phyloP scores from a whole-genome alignment of 176 grass and related monocot species.

The Pontederia crassipes region DNA sequence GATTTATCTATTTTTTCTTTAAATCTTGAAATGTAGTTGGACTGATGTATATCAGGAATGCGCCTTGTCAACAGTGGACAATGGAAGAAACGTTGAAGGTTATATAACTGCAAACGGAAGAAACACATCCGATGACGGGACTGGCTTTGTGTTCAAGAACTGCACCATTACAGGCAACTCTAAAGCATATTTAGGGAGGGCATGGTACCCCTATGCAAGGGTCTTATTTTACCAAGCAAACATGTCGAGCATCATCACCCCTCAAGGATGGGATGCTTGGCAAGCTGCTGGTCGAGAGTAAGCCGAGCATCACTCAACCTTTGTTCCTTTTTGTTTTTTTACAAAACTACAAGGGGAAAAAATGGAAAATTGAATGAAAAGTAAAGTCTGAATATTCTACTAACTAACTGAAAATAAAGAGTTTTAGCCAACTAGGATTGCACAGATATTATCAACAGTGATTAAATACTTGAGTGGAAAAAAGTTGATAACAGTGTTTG shows the following conservation, averaged over 20 bases:
- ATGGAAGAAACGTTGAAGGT: background rate
- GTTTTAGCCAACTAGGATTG: too few relatives aligned
- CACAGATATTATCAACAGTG: too few relatives aligned
- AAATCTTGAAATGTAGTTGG: background rate
- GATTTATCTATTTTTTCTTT: too few relatives aligned
- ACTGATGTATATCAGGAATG: background rate
- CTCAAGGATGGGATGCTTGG: background rate
- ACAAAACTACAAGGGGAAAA: too few relatives aligned
- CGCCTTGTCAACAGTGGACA: background rate
- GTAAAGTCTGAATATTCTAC: too few relatives aligned
- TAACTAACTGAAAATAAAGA: too few relatives aligned
- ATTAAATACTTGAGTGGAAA: too few relatives aligned
- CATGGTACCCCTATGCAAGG: background rate
- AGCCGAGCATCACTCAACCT: too few relatives aligned
- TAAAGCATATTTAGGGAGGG: background rate
- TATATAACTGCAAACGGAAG: background rate
- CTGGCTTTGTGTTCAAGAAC: background rate
- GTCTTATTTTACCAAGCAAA: background rate
- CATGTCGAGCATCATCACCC: background rate
- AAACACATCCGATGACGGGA: background rate
- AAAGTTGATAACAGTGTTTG: too few relatives aligned
- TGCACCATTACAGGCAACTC: background rate
- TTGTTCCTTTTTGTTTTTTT: too few relatives aligned
- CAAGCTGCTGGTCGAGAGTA: background rate
- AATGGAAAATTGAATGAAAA: too few relatives aligned